Conservation (phyloP, 2,329 filamentous ascomycete genomes). For the Metarhizium guizhouense region DNA sequence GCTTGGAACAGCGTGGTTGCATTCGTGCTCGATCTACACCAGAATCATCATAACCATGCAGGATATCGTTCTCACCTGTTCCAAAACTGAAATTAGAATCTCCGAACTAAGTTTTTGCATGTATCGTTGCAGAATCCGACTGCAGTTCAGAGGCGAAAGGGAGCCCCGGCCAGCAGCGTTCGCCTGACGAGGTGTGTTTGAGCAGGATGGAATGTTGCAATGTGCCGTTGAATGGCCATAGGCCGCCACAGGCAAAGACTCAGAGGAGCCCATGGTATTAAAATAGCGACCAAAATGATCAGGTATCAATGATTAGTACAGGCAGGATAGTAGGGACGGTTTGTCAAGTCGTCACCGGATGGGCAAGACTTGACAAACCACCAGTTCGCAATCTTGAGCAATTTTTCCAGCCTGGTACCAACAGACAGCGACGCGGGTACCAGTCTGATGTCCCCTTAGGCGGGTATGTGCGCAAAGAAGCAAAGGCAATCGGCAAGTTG, state of each 20-base stretch:
- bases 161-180: neutral
- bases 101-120: slow-evolving; percentile 1
- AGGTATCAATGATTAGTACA: neutral
- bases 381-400: neutral
- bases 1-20: neutral
- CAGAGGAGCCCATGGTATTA: neutral
- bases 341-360: neutral
- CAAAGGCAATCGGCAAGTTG: neutral
- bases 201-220: neutral
- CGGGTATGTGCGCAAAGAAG: neutral
- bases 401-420: neutral
- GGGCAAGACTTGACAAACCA: neutral
- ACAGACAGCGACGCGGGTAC: neutral
- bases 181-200: neutral
- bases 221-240: neutral
- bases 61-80: slow-evolving; percentile 1
- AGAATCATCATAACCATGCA: neutral
- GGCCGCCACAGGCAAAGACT: neutral
- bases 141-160: neutral
- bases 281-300: neutral
- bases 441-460: neutral
- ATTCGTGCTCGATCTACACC: neutral
- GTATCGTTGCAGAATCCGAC: neutral
- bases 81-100: slow-evolving; percentile 2
- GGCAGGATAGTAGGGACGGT: neutral